phyloP scores from a whole-genome alignment of 2,329 filamentous ascomycete species.

The Dactylellina parvicollis region DNA sequence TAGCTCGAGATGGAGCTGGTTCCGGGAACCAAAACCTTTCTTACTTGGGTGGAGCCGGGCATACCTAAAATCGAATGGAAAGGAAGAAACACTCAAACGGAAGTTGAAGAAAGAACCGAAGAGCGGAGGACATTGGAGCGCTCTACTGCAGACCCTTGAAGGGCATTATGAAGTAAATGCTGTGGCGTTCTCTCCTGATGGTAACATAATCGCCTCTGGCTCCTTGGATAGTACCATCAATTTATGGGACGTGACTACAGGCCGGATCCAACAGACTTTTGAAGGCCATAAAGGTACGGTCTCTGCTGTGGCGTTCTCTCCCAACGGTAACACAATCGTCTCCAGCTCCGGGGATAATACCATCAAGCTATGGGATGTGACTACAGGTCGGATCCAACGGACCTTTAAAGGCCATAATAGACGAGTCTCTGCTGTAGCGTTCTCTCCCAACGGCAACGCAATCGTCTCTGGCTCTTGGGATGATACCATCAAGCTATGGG shows the following conservation, averaged over 20 bases:
- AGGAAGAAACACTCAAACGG: not conserved
- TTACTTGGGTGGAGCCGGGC: not conserved
- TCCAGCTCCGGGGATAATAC: constrained; percentile 70
- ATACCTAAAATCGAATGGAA: not conserved
- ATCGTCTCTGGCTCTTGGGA: constrained; percentile 81
- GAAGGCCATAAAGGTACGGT: constrained; percentile 66
- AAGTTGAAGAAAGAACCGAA: not conserved
- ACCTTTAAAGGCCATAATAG: constrained; percentile 64
- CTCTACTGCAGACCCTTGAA: constrained; percentile 61
- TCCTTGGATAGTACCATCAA: constrained; percentile 57
- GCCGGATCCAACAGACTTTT: not conserved
- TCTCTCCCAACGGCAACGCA: constrained; percentile 89
- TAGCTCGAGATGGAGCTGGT: not conserved
- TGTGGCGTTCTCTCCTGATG: constrained; percentile 58
- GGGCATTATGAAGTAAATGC: constrained; percentile 67
- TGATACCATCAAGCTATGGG: constrained; percentile 73
- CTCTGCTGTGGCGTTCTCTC: constrained; percentile 96
- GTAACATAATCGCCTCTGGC: constrained; percentile 57
- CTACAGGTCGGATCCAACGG: constrained; percentile 60
- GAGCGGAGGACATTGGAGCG: not conserved
- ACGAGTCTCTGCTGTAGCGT: constrained; percentile 89
- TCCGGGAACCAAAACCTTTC: too few relatives aligned
- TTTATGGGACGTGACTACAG: constrained; percentile 56
- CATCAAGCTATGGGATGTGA: constrained; percentile 59
- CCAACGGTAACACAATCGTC: constrained; percentile 91